Percentiles rank a stretch among this genome's conserved stretches.
Conservation (phyloP, 805 yeast species). For the Teunomyces funiuensis region DNA sequence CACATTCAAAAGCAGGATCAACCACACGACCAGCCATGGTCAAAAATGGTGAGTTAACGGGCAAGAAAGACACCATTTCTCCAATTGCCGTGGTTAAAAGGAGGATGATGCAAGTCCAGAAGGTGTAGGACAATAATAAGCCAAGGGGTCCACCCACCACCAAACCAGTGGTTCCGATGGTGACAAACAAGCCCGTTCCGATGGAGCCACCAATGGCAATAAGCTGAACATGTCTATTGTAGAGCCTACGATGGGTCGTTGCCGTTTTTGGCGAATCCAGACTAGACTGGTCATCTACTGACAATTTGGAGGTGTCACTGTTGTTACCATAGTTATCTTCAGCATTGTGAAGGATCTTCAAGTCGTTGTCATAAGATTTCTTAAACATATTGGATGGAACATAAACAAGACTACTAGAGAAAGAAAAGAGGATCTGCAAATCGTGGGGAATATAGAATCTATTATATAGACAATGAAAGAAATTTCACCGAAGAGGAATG, state of each 20-base stretch:
- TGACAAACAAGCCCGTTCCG: conserved; percentile 36
- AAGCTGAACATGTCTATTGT: conserved; percentile 72
- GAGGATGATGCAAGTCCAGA: conserved; percentile 34
- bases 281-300: conserved; percentile 4
- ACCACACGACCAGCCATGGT: conserved; percentile 39
- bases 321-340: conserved; percentile 4
- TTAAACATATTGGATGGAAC: background rate
- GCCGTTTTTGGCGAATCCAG: conserved; percentile 11
- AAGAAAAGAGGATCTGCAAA: background rate
- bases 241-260: conserved; percentile 43
- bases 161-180: conserved; percentile 32
- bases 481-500: background rate
- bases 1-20: conserved; percentile 35
- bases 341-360: background rate
- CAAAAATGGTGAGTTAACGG: conserved; percentile 36
- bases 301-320: conserved; percentile 4
- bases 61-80: conserved; percentile 39
- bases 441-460: background rate
- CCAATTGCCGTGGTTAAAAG: conserved; percentile 36
- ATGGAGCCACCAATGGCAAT: conserved; percentile 69
- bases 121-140: conserved; percentile 28
- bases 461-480: background rate
- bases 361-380: background rate
- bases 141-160: conserved; percentile 37
- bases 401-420: background rate